These are phyloP conservation scores for Mortierella sp. DNA, from an alignment of 371 early-diverging fungal species.

Conservation along the genomic window DNA sequence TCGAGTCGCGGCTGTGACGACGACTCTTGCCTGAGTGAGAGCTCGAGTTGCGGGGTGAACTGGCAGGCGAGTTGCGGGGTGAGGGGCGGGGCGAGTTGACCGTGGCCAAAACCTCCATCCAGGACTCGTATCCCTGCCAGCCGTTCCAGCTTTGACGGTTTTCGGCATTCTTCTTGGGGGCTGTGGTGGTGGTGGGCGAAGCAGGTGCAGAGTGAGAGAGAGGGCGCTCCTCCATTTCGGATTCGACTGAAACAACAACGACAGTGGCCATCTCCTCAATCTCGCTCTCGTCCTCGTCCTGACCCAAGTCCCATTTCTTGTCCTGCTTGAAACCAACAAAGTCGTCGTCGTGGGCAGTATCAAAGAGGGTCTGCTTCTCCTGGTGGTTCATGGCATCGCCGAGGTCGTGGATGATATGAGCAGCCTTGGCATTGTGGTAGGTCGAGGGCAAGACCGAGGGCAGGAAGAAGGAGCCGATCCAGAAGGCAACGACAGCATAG, in stretches of 20 bases:
- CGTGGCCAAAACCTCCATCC: slow-evolving; percentile 48
- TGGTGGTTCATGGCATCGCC: slow-evolving; percentile 50
- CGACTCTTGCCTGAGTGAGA: slow-evolving; percentile 20
- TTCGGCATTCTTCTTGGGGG: slow-evolving; percentile 22
- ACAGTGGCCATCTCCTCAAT: slow-evolving; percentile 43
- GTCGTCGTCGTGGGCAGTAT: slow-evolving; percentile 39
- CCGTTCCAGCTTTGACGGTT: slow-evolving; percentile 54
- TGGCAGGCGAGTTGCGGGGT: slow-evolving; percentile 40
- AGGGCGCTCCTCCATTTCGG: slow-evolving; percentile 35
- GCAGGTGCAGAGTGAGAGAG: slow-evolving; percentile 29
- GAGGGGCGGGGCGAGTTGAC: slow-evolving; percentile 51
- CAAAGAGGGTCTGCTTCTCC: slow-evolving; percentile 52
- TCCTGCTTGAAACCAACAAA: slow-evolving; percentile 41
- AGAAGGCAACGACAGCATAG: slow-evolving; percentile 72
- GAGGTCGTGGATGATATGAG: slow-evolving; percentile 47
- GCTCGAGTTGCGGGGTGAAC: slow-evolving; percentile 45
- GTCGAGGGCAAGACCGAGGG: slow-evolving; percentile 44
- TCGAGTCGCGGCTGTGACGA: slow-evolving; percentile 43
- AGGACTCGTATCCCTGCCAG: slow-evolving; percentile 57
- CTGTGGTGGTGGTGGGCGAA: slow-evolving; percentile 31
- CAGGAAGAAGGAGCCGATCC: slow-evolving; percentile 58
- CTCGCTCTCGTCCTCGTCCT: slow-evolving; percentile 20
- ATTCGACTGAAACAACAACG: slow-evolving; percentile 40
- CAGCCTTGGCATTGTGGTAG: slow-evolving; percentile 44
- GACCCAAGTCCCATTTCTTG: slow-evolving; percentile 28